Evolutionary conservation across 2,329 filamentous ascomycete species (phyloP), one percentile per base, ranked within the genome.

Genomic region (Trichoderma sp.): DNA sequence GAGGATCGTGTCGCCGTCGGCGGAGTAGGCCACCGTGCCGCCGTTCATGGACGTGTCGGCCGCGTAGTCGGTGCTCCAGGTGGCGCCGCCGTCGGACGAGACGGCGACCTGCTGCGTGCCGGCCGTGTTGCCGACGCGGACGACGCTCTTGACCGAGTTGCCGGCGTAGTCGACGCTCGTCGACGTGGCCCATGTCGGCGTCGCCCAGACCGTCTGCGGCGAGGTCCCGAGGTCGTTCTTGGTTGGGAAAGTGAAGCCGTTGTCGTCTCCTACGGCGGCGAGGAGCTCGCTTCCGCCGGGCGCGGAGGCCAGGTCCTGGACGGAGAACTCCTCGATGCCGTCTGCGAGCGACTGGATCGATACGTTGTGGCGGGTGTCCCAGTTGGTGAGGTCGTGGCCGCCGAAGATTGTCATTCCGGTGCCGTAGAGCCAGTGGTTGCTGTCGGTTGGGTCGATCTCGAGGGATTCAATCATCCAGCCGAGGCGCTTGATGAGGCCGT

Each of bases 381-480:
- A 62, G 9, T 21, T 54, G 7, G 39, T 26, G 24, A 62, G 24
- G 12, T 62, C 59, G 45, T 62, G 59, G 12, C 59, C 59, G 19
- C 59, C 59, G 4, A 52, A 34, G 26, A 62, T 62, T 14, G 59
- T 62, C 59, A 62, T 54, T 2, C 59, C 59, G 19, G 59, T 62
- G 14, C 59, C 59, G 12, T 62, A 62, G 47, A 62, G 48, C 59
- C 59, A 62, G 48, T 62, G 59, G 14, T 62, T 62, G 17, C 59
- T 62, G 9, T 62, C 59, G 0, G 44, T 26, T 3, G 59, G 59
- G 26, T 62, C 59, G 26, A 62, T 62, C 12, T 62, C 59, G 45
- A 62, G 59, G 5, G 59, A 62, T 24, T 62, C 59, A 7, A 62
- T 62, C 59, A 62, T 62, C 59, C 59, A 62, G 3, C 59, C 59